Percentiles rank a stretch among this genome's conserved stretches.
phyloP scores from a whole-genome alignment of 2,329 filamentous ascomycete species.

The Coleophoma eucalyptorum region DNA sequence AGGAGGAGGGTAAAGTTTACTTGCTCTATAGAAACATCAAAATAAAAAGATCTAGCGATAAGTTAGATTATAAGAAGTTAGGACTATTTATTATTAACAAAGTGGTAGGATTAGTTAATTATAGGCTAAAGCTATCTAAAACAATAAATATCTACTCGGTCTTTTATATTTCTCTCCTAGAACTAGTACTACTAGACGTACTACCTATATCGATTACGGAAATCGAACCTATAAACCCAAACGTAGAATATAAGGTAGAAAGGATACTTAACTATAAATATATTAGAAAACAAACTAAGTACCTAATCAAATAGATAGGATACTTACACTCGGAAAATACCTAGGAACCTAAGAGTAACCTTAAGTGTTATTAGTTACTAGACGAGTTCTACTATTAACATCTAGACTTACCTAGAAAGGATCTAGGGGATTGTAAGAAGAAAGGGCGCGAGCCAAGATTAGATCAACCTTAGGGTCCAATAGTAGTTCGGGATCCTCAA shows the following conservation, averaged over 20 bases:
- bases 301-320: no score
- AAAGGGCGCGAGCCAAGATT: not conserved
- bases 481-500: no score
- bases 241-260: not conserved
- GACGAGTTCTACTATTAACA: not conserved
- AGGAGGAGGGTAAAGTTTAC: no score
- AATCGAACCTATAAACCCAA: no score
- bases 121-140: conserved; percentile 4
- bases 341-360: no score
- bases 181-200: no score
- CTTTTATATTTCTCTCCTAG: conserved; percentile 6
- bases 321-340: no score
- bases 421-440: not conserved
- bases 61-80: conserved; percentile 2
- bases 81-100: conserved; percentile 4
- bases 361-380: not conserved
- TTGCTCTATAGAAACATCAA: no score
- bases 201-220: no score
- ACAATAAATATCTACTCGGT: conserved; percentile 4
- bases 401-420: not conserved
- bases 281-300: not conserved
- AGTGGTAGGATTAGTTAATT: conserved; percentile 1
- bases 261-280: not conserved
- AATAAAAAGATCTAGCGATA: no score
- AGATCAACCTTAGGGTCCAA: no score